phyloP scores from a whole-genome alignment of 1,139 yeast genomes.

The Neolecta irregularis region DNA sequence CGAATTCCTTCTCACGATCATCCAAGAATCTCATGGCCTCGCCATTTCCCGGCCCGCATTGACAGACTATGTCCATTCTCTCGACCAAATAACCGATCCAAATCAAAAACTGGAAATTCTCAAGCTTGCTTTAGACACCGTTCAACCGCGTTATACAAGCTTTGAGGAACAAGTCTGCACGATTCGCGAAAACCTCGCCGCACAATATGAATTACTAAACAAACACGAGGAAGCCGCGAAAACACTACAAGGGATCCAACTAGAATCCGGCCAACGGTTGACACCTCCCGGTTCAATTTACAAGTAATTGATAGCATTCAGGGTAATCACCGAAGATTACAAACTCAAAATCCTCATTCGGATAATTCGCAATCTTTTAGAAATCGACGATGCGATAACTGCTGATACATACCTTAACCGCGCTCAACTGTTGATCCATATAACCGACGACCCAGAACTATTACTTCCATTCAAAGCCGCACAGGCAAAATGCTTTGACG shows the following conservation, averaged over 20 bases:
- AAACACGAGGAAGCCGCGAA: conserved; percentile 21
- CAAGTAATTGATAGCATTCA: no score
- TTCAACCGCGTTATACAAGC: conserved; percentile 18
- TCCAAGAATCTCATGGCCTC: conserved; percentile 9
- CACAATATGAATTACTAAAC: conserved; percentile 18
- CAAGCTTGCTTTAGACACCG: conserved; percentile 9
- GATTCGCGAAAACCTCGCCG: conserved; percentile 21
- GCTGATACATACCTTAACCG: conserved; percentile 23
- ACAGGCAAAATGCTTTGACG: conserved; percentile 24
- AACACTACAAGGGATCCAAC: conserved; percentile 19
- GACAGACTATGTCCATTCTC: conserved; percentile 7
- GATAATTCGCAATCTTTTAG: conserved; percentile 22
- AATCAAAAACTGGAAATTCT: conserved; percentile 7
- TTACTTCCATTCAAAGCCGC: conserved; percentile 21
- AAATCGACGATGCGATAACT: conserved; percentile 22
- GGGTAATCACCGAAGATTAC: conserved; percentile 19
- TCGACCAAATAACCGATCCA: neutral
- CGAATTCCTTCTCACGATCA: conserved; percentile 8
- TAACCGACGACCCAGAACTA: conserved; percentile 15
- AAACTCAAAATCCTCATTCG: conserved; percentile 22
- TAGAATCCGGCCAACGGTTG: conserved; percentile 18
- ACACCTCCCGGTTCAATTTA: no score
- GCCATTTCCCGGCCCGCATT: conserved; percentile 14
- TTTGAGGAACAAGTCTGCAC: conserved; percentile 21
- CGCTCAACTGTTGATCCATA: conserved; percentile 20